These are phyloP conservation scores for Verticillium nonalfalfae DNA, from an alignment of 2,329 filamentous ascomycete genomes.

Conservation along the genomic window DNA sequence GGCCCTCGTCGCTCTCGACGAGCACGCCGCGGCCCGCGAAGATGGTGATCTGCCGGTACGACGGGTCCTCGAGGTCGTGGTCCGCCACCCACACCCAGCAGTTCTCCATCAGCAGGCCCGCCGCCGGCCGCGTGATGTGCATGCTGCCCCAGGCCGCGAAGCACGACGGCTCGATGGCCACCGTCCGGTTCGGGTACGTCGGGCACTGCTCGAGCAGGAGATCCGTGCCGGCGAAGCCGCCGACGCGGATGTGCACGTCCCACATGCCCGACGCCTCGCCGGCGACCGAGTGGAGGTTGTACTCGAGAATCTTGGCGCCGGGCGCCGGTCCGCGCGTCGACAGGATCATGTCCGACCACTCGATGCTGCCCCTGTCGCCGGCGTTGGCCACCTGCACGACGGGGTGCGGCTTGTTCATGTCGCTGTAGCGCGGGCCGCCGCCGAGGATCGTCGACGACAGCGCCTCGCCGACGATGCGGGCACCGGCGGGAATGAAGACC, in stretches of 20 bases:
- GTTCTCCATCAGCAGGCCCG: slow-evolving; percentile 34
- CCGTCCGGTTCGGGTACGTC: slow-evolving; percentile 30
- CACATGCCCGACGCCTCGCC: slow-evolving; percentile 51
- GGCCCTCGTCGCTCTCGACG: slow-evolving; percentile 34
- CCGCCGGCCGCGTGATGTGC: slow-evolving; percentile 30
- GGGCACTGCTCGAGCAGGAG: slow-evolving; percentile 58
- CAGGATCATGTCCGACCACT: slow-evolving; percentile 67
- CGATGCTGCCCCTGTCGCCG: slow-evolving; percentile 58
- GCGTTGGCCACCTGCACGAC: slow-evolving; percentile 60
- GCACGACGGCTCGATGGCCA: slow-evolving; percentile 22
- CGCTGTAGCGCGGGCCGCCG: slow-evolving; percentile 47
- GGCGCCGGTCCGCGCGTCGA: slow-evolving; percentile 60
- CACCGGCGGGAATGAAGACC: slow-evolving; percentile 36
- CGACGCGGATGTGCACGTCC: slow-evolving; percentile 73
- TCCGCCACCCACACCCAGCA: slow-evolving; percentile 43
- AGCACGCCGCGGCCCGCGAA: slow-evolving; percentile 46
- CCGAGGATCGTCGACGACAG: slow-evolving; percentile 48
- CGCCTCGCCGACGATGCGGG: slow-evolving; percentile 55
- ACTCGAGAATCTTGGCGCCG: slow-evolving; percentile 67
- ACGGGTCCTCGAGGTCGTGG: slow-evolving; percentile 47
- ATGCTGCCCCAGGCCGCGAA: slow-evolving; percentile 36
- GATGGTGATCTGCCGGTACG: slow-evolving; percentile 41
- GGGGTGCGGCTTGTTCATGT: slow-evolving; percentile 52
- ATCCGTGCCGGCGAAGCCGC: slow-evolving; percentile 63
- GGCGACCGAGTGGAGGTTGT: slow-evolving; percentile 53